Conservation (phyloP, 306 rosid species). For the Dalbergia oliveri region DNA sequence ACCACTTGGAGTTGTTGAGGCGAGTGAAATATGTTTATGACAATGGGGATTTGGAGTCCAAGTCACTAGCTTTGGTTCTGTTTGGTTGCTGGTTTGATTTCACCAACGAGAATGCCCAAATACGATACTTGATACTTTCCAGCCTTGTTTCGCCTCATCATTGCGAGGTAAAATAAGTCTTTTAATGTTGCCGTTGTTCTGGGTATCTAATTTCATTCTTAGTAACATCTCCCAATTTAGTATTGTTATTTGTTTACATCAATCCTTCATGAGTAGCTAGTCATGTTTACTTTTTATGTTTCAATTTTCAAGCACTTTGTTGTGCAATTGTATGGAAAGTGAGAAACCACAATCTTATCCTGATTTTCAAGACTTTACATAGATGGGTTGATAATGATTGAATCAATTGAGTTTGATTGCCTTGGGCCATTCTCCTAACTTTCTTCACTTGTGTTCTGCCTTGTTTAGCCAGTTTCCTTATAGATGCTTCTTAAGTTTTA, state of each 20-base stretch:
- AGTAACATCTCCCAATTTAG: background rate
- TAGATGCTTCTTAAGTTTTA: background rate
- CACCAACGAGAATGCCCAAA: conserved; percentile 70
- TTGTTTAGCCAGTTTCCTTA: conserved; percentile 16
- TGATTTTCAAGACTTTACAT: conserved; percentile 23
- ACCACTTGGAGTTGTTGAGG: conserved; percentile 65
- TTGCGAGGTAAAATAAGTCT: conserved; percentile 62
- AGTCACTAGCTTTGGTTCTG: conserved; percentile 71
- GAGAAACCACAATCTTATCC: conserved; percentile 25
- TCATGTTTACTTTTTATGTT: conserved; percentile 12
- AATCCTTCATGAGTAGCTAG: background rate
- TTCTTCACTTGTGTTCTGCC: conserved; percentile 23
- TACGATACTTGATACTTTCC: conserved; percentile 79
- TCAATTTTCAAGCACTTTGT: background rate
- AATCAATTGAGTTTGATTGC: conserved; percentile 13
- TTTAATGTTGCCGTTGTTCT: background rate
- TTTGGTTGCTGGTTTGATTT: conserved; percentile 95
- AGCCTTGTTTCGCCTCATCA: conserved; percentile 73
- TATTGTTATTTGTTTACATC: background rate
- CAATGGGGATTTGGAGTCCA: conserved; percentile 63
- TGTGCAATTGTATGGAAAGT: conserved; percentile 22
- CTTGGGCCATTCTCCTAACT: conserved; percentile 23
- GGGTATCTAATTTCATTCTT: conserved; percentile 9
- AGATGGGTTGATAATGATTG: conserved; percentile 23
- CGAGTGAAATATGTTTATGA: conserved; percentile 74